Conservation (phyloP, 2,329 filamentous ascomycete species). For the Colletotrichum musae region DNA sequence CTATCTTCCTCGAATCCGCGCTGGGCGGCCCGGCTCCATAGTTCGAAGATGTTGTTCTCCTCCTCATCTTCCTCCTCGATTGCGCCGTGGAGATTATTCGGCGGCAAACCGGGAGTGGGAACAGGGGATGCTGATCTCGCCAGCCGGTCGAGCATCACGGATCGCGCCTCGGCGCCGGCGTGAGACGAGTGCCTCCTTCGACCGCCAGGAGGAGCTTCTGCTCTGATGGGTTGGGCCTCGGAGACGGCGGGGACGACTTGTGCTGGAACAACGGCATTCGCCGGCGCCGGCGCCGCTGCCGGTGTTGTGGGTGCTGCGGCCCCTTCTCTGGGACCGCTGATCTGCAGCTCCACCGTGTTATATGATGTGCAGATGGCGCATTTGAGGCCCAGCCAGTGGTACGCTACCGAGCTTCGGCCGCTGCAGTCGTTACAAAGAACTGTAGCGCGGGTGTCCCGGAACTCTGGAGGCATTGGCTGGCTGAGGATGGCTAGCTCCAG, state of each 20-base stretch:
- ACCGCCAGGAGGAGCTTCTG: slow-evolving; percentile 18
- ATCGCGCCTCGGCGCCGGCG: slow-evolving; percentile 50
- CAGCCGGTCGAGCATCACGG: slow-evolving; percentile 55
- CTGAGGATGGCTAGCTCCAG: slow-evolving; percentile 87
- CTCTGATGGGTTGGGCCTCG: slow-evolving; percentile 6
- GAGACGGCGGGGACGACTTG: neutral
- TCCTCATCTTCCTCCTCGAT: slow-evolving; percentile 59
- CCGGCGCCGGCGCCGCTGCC: neutral
- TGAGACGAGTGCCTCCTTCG: slow-evolving; percentile 58
- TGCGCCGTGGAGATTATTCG: slow-evolving; percentile 42
- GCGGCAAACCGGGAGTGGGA: slow-evolving; percentile 22
- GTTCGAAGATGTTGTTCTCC: slow-evolving; percentile 63
- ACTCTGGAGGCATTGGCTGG: slow-evolving; percentile 94
- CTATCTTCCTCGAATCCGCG: slow-evolving; percentile 63
- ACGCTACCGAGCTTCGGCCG: slow-evolving; percentile 86
- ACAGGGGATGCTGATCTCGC: slow-evolving; percentile 46
- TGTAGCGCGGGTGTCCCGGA: slow-evolving; percentile 82
- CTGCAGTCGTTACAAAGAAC: slow-evolving; percentile 97
- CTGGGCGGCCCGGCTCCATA: slow-evolving; percentile 65
- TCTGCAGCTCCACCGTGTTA: slow-evolving; percentile 77
- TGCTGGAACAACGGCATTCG: neutral
- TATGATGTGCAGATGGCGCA: slow-evolving; percentile 82
- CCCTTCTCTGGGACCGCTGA: slow-evolving; percentile 60
- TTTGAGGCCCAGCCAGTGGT: slow-evolving; percentile 95
- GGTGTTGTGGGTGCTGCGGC: neutral